Conservation (phyloP, 23 red algal genomes). For the Gracilaria domingensis region DNA sequence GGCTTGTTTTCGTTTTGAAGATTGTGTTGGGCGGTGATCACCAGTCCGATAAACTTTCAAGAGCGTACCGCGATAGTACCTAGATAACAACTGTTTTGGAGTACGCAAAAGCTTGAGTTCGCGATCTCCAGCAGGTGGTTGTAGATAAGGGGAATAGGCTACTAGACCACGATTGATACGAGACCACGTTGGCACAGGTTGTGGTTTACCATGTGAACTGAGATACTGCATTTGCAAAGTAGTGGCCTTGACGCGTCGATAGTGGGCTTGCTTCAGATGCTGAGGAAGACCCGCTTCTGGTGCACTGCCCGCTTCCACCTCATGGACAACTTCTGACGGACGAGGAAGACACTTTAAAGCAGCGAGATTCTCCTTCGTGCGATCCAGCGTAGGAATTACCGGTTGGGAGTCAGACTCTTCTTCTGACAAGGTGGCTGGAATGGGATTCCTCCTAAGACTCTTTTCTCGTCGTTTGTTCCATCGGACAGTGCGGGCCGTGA, state of each 20-base stretch:
- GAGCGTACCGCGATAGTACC: constrained; percentile 41
- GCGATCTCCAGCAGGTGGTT: constrained; percentile 44
- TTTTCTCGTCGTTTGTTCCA: constrained; percentile 2
- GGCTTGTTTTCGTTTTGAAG: background rate
- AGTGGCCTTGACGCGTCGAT: constrained; percentile 39
- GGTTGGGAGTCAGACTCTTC: background rate
- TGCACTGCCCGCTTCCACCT: constrained; percentile 47
- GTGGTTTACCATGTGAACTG: constrained; percentile 25
- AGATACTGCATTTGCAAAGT: constrained; percentile 47
- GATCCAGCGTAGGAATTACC: background rate
- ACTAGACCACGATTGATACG: constrained; percentile 32
- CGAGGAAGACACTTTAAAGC: constrained; percentile 31
- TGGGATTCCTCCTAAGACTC: background rate
- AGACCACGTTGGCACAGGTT: constrained; percentile 40
- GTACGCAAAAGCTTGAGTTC: background rate
- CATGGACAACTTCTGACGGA: constrained; percentile 32
- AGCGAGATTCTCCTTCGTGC: constrained; percentile 20
- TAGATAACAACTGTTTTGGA: constrained; percentile 26
- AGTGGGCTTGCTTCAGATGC: constrained; percentile 10
- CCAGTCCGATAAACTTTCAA: constrained; percentile 39
- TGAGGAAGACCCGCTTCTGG: constrained; percentile 33
- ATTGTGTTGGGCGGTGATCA: background rate
- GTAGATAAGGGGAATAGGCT: constrained; percentile 33
- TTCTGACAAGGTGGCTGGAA: background rate
- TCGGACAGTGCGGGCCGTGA: background rate